Evolutionary conservation across 1,139 yeast genomes (phyloP), one percentile per base, ranked within the genome.

Genomic region (Kurtzmaniella natalensis): DNA sequence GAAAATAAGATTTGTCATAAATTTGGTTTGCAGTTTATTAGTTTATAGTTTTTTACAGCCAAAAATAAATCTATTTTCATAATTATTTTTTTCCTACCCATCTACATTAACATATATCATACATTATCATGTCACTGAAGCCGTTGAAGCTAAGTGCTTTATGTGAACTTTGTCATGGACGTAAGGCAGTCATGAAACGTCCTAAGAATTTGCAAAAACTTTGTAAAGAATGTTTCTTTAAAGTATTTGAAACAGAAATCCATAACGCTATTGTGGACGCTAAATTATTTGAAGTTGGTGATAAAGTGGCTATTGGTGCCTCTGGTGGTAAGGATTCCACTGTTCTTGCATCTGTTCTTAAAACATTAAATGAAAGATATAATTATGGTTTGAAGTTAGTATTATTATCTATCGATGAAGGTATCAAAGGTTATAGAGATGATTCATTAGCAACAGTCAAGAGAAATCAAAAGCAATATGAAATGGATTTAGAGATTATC

Each of bases 241-340:
- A 76, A 42, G 95, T 88, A 3, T 92, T 94, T 58, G 99, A 94
- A 58, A 85, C 95, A 0, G 99, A 94, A 54, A 84, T 94, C 43
- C 98, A 94, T 64, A 76, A 88, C 47, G 92, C 98, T 5, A 89
- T 94, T 34, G 65, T 70, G 8, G 69, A 76, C 30, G 81, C 84
- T 35, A 65, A 76, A 1, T 70, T 94, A 31, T 94, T 94, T 50
- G 55, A 76, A 22, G 70, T 65, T 1, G 97, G 96, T 11, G 98
- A 94, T 51, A 72, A 65, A 25, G 92, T 94, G 2, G 98, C 97
- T 11, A 89, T 94, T 18, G 98, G 99, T 10, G 98, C 98, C 0
- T 86, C 96, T 1, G 99, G 99, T 17, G 99, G 99, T 33, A 94
- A 94, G 51, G 99, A 94, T 54, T 87, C 96, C 4, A 94, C 98